Percentiles rank a stretch among this genome's conserved stretches.
phyloP scores from a whole-genome alignment of 805 yeast genomes.

The Starmerella bombicola region DNA sequence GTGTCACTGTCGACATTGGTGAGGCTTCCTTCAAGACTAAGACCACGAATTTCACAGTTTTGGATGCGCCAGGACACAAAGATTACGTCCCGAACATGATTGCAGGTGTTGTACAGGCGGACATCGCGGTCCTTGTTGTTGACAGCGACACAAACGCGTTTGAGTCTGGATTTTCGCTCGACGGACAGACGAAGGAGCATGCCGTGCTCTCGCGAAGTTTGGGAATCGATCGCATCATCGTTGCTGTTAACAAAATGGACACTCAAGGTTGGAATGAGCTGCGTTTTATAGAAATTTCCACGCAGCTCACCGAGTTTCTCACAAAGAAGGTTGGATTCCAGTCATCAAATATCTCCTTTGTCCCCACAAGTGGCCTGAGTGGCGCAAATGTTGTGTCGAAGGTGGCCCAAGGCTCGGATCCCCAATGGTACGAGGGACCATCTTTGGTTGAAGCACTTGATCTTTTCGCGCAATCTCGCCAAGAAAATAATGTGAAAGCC shows the following conservation, averaged over 20 bases:
- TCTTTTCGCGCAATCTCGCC: conserved; percentile 19
- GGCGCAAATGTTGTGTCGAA: conserved; percentile 48
- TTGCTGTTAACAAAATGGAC: conserved; percentile 64
- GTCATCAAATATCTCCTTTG: conserved; percentile 33
- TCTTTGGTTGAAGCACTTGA: conserved; percentile 33
- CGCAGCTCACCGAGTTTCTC: conserved; percentile 41
- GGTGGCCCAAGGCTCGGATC: conserved; percentile 10
- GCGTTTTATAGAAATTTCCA: conserved; percentile 41
- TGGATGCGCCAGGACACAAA: conserved; percentile 77
- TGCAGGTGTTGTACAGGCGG: conserved; percentile 71
- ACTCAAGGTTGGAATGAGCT: conserved; percentile 43
- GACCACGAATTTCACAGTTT: conserved; percentile 46
- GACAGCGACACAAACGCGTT: conserved; percentile 56
- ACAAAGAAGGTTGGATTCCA: conserved; percentile 41
- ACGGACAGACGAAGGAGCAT: conserved; percentile 73
- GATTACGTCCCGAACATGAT: conserved; percentile 81
- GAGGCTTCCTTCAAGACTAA: conserved; percentile 53
- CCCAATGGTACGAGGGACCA: conserved; percentile 37
- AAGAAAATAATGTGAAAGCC: conserved; percentile 7
- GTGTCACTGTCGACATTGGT: conserved; percentile 69
- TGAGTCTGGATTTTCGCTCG: conserved; percentile 52
- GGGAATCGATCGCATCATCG: conserved; percentile 49
- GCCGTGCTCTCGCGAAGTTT: conserved; percentile 52
- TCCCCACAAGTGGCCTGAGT: conserved; percentile 58
- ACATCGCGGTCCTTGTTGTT: conserved; percentile 57